Percentiles rank a stretch among this genome's conserved stretches.
Conservation (phyloP, 192 early-diverging fungal genomes). For the Hyaloraphidium curvatum region DNA sequence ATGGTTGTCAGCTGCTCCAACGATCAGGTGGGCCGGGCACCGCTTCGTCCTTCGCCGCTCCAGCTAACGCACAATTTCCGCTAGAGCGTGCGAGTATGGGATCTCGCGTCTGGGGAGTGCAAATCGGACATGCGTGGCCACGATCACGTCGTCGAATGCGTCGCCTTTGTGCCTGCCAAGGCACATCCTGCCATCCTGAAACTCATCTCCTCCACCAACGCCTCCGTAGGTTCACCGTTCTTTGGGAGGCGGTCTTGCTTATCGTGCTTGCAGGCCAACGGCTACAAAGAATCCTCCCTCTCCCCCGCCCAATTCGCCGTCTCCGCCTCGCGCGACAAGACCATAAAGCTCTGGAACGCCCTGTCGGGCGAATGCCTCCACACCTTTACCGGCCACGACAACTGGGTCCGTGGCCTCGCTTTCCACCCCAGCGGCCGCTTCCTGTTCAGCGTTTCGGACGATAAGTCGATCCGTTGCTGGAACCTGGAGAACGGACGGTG, state of each 20-base stretch:
- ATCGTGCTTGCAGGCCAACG: background rate
- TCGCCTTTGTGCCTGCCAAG: constrained; percentile 55
- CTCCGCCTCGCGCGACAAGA: constrained; percentile 80
- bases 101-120: constrained; percentile 45
- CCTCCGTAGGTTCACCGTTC: background rate
- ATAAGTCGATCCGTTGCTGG: constrained; percentile 81
- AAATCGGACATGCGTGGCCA: constrained; percentile 71
- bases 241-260: background rate
- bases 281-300: background rate
- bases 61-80: background rate
- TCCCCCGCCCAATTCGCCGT: constrained; percentile 47
- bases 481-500: constrained; percentile 66
- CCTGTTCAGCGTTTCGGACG: constrained; percentile 67
- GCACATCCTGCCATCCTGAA: constrained; percentile 46
- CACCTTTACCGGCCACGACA: constrained; percentile 74
- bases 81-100: constrained; percentile 70
- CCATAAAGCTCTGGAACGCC: constrained; percentile 70
- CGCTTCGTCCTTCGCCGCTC: background rate
- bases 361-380: constrained; percentile 43
- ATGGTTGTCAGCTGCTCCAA: constrained; percentile 58
- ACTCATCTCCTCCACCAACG: constrained; percentile 14
- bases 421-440: constrained; percentile 71
- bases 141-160: constrained; percentile 87
- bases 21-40: constrained; percentile 45
- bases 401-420: constrained; percentile 73